These are phyloP conservation scores for Kuraishia molischiana DNA, from an alignment of 805 yeast species.

Conservation along the genomic window DNA sequence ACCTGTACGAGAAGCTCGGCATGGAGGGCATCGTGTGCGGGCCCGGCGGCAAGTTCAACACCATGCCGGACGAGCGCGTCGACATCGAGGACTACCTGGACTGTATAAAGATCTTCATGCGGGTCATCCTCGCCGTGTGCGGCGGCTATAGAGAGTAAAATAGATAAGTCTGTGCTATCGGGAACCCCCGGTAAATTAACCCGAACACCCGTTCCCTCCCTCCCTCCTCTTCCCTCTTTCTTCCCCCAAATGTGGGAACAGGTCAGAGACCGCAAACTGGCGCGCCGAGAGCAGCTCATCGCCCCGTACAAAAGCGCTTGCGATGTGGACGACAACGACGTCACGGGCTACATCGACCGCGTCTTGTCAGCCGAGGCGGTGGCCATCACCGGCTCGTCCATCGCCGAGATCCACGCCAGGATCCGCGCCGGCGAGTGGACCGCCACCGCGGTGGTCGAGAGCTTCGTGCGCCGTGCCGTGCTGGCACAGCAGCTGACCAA, in stretches of 20 bases:
- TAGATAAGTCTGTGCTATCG: too few species aligned
- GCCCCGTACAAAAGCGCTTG: neutral
- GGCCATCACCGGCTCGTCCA: conserved; percentile 26
- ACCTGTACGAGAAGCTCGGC: conserved; percentile 12
- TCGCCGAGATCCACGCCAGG: conserved; percentile 10
- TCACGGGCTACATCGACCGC: conserved; percentile 8
- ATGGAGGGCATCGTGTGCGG: conserved; percentile 17
- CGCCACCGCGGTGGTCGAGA: conserved; percentile 34
- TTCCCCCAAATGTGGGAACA: too few species aligned
- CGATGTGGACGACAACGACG: too few species aligned
- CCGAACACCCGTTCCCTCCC: too few species aligned
- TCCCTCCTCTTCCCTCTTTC: too few species aligned
- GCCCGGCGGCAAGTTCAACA: conserved; percentile 16
- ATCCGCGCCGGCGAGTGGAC: conserved; percentile 21
- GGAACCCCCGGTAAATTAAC: too few species aligned
- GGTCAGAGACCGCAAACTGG: neutral
- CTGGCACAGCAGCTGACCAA: conserved; percentile 44
- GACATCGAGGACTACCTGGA: conserved; percentile 14
- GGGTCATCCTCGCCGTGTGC: conserved; percentile 11
- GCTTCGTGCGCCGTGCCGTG: conserved; percentile 47
- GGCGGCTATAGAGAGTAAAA: conserved; percentile 14
- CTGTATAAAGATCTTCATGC: conserved; percentile 13
- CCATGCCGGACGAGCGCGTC: conserved; percentile 16
- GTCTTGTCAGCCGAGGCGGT: conserved; percentile 21
- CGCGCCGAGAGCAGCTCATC: neutral